Percentiles rank a stretch among this genome's conserved stretches.
phyloP scores from a whole-genome alignment of 495 filamentous ascomycete genomes.

The Penicillium lividum region DNA sequence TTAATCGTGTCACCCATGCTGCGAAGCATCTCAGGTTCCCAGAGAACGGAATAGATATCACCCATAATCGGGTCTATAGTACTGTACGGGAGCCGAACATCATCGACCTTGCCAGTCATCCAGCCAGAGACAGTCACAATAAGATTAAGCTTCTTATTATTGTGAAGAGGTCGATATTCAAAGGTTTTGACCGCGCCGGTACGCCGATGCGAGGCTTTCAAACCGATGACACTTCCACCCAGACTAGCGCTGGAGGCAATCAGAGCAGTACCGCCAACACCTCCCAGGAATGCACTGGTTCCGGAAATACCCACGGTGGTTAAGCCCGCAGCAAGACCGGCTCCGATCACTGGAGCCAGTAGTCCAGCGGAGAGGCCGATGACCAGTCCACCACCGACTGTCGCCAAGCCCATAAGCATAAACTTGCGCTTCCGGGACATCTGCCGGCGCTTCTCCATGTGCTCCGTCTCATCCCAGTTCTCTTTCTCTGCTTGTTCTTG shows the following conservation, averaged over 20 bases:
- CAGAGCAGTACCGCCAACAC: constrained; percentile 87
- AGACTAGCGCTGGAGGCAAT: constrained; percentile 90
- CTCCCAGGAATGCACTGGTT: constrained; percentile 85
- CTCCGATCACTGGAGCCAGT: constrained; percentile 90
- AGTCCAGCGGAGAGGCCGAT: constrained; percentile 94
- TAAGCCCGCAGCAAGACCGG: constrained; percentile 91
- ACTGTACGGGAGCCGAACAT: constrained; percentile 91
- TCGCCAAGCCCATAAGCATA: constrained; percentile 95
- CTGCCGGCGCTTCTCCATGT: constrained; percentile 87
- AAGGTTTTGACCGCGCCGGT: constrained; percentile 93
- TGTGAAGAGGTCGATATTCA: constrained; percentile 93
- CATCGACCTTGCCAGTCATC: constrained; percentile 98
- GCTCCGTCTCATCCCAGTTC: constrained; percentile 95
- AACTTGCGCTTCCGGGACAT: constrained; percentile 75
- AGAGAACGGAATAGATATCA: constrained; percentile 94
- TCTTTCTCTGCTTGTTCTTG: constrained; percentile 90
- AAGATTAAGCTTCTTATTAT: constrained; percentile 95
- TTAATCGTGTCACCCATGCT: constrained; percentile 98
- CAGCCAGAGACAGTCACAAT: constrained; percentile 96
- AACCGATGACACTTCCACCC: constrained; percentile 81
- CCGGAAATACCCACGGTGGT: constrained; percentile 92
- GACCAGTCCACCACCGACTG: constrained; percentile 91
- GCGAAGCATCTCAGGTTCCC: constrained; percentile 97
- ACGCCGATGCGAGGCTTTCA: constrained; percentile 79
- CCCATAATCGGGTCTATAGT: constrained; percentile 98